Conservation (phyloP, 176 grass and related monocot genomes). For the Avena atlantica region DNA sequence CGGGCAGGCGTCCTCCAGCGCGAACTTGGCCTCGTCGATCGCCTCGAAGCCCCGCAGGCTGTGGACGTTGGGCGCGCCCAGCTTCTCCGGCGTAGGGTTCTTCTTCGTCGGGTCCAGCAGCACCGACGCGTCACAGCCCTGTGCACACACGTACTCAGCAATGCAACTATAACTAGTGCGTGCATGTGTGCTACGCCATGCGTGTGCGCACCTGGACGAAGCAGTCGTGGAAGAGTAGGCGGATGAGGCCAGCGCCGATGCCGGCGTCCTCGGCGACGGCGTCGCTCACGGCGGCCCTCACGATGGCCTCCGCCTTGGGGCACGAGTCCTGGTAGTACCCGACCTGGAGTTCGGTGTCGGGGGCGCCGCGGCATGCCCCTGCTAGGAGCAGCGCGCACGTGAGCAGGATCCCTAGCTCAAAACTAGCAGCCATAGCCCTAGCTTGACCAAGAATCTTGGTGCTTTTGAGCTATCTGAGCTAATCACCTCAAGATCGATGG, state of each 20-base stretch:
- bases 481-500: neutral
- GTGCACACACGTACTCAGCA: neutral
- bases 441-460: neutral
- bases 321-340: conserved; percentile 52
- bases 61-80: conserved; percentile 18
- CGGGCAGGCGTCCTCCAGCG: conserved; percentile 35
- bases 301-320: conserved; percentile 39
- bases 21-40: conserved; percentile 47
- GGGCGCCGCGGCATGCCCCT: neutral
- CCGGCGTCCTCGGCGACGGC: conserved; percentile 25
- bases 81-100: conserved; percentile 51
- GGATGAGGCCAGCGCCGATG: conserved; percentile 40
- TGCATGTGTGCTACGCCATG: neutral
- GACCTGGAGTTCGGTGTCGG: neutral
- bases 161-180: neutral
- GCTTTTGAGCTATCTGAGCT: neutral
- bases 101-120: conserved; percentile 39
- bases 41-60: conserved; percentile 53
- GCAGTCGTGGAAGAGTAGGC: conserved; percentile 60
- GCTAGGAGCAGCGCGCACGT: neutral
- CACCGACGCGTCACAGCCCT: conserved; percentile 56
- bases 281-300: conserved; percentile 33
- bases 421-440: neutral
- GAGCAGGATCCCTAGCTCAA: neutral
- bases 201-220: conserved; percentile 41